phyloP scores from a whole-genome alignment of 179 eudicot genomes.

The Corrigiola litoralis region DNA sequence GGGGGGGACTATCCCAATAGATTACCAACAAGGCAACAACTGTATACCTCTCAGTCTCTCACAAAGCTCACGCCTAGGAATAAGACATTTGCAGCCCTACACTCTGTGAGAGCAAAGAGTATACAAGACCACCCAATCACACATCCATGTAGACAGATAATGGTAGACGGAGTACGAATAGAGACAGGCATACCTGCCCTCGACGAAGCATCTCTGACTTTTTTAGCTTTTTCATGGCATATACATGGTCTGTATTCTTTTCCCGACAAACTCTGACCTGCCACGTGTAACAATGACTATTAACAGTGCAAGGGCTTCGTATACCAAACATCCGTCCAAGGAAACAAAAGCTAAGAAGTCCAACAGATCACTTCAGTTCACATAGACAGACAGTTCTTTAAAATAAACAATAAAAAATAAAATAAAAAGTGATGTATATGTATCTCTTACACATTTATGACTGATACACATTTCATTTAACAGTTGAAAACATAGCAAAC shows the following conservation, averaged over 20 bases:
- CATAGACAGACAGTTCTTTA: background rate
- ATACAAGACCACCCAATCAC: background rate
- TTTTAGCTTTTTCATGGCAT: constrained; percentile 89
- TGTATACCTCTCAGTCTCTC: too few species aligned
- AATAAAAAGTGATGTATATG: background rate
- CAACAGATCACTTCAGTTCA: background rate
- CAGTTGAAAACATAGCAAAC: too few species aligned
- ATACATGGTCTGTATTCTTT: constrained; percentile 70
- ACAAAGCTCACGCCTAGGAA: too few species aligned
- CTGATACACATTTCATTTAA: too few species aligned
- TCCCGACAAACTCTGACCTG: constrained; percentile 92
- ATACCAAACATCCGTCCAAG: background rate
- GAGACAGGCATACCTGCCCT: constrained; percentile 65
- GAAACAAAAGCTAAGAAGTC: background rate
- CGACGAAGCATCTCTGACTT: constrained; percentile 97
- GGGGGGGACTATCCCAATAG: too few species aligned
- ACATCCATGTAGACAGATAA: background rate
- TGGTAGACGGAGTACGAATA: constrained; percentile 3
- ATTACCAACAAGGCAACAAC: too few species aligned
- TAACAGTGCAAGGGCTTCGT: background rate
- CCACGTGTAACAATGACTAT: constrained; percentile 13
- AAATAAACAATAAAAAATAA: background rate
- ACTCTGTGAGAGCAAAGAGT: background rate
- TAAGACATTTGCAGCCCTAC: background rate
- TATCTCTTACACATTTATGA: too few species aligned